phyloP scores from a whole-genome alignment of 208 protist species.

The Leptomonas seymouri region DNA sequence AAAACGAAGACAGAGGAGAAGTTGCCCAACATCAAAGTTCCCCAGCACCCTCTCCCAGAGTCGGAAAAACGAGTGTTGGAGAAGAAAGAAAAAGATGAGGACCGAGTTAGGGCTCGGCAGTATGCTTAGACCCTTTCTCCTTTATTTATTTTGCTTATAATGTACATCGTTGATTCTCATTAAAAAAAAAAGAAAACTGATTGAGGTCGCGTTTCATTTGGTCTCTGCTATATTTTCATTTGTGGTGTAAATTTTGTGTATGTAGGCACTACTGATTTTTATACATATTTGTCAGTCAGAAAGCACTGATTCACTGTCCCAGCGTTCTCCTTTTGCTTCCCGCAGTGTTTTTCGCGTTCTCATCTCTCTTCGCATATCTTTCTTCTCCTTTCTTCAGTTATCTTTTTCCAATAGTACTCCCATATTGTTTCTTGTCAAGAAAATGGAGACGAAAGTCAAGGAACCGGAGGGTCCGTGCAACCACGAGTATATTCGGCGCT shows the following conservation, averaged over 20 bases:
- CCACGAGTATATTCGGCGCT: conserved; percentile 78
- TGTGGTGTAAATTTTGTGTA: not conserved
- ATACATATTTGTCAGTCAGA: too few relatives aligned
- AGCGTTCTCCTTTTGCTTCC: too few relatives aligned
- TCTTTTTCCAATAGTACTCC: not conserved
- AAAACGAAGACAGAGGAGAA: conserved; percentile 15
- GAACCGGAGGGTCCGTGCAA: conserved; percentile 81
- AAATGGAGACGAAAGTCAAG: conserved; percentile 73
- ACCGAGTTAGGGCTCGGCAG: conserved; percentile 5
- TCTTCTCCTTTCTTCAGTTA: conserved; percentile 1
- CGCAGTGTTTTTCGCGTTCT: too few relatives aligned
- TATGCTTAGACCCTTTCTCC: conserved; percentile 19
- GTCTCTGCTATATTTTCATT: too few relatives aligned
- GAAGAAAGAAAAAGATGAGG: conserved; percentile 12
- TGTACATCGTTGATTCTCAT: not conserved
- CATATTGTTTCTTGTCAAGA: not conserved
- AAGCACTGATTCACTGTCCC: too few relatives aligned
- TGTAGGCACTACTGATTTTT: not conserved
- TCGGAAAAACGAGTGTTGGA: not conserved
- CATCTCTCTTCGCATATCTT: not conserved
- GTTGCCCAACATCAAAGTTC: conserved; percentile 34
- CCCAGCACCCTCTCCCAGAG: conserved; percentile 23
- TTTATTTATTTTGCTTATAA: conserved; percentile 5
- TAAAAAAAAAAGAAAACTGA: not conserved
- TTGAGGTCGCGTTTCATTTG: too few relatives aligned